Evolutionary conservation across 2,329 filamentous ascomycete species (phyloP), one percentile per base, ranked within the genome.

Genomic region (Neopestalotiopsis sp.): DNA sequence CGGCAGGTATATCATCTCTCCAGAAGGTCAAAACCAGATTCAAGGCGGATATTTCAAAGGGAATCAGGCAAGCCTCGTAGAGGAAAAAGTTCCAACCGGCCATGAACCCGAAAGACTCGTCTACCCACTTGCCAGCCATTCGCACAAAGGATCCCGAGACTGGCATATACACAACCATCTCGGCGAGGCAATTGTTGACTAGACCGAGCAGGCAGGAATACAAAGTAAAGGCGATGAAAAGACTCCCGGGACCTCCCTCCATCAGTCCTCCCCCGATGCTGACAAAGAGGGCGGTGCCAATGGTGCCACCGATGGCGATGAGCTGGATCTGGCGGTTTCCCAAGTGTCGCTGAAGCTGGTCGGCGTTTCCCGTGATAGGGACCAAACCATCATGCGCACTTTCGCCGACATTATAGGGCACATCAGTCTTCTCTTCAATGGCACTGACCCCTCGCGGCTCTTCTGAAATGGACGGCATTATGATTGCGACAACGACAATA

Each of bases 141-240:
- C 90, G 88, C 71, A 92, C 86, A 76, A 91, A 91, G 1, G 87
- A 87, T 71, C 89, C 89, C 53, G 84, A 85, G 61, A 92, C 85
- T 28, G 90, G 90, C 83, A 89, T 88, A 71, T 86, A 87, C 53
- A 85, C 83, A 38, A 82, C 86, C 89, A 92, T 91, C 77, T 92
- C 90, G 9, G 90, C 89, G 69, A 91, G 83, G 71, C 84, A 86
- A 75, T 91, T 91, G 83, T 91, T 91, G 75, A 91, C 87, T 59
- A 90, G 80, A 32, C 81, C 89, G 70, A 91, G 82, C 67, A 91
- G 74, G 73, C 81, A 76, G 42, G 83, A 82, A 76, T 90, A 89
- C 53, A 88, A 70, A 53, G 81, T 80, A 75, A 86, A 91, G 59
- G 87, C 88, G 66, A 91, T 74, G 70, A 91, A 81, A 59, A 90